Evolutionary conservation across 768 basidiomycete genomes (phyloP), one percentile per base, ranked within the genome.

Genomic region (Thelephora ganbajun): DNA sequence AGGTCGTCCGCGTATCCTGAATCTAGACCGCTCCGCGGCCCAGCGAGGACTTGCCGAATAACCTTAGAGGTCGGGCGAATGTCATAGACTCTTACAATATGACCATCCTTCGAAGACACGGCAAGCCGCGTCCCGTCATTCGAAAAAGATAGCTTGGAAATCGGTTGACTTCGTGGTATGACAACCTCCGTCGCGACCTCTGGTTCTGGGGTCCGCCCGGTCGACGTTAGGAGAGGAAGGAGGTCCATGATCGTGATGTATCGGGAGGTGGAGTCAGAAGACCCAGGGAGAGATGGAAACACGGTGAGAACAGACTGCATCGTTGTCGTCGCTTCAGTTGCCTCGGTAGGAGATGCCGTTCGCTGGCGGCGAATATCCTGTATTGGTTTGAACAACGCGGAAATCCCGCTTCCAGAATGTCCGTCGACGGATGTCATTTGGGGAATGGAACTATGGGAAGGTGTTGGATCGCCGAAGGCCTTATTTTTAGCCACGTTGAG

Each of bases 171-270:
- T 48, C 65, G 64, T 14, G 69, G 72, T 9, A 67, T 71, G 42
- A 67, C 46, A 48, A 81, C 77, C 51, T 76, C 70, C 18, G 71
- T 63, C 2, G 80, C 51, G 19, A 61, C 59, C 9, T 58, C 58
- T 6, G 66, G 59, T 35, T 34, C 39, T 44, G 44, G 53, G 1
- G 57, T 53, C 20, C 64, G 55, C 43, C 50, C 20, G 14, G 23
- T 12, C 2, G 44, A 2, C 33, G 22, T 13, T 20, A 64, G 19
- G 18, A 74, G 60, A 0, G 71, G 60, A 19, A 52, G 58, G 5
- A 84, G 57, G 59, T 84, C 82, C 14, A 84, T 50, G 0, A 84
- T 66, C 0, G 71, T 73, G 43, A 84, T 67, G 57, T 69, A 70
- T 9, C 26, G 26, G 58, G 67, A 65, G 51, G 46, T 22, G 18